phyloP scores from a whole-genome alignment of 2,329 filamentous ascomycete species.

The Pseudohalonectria lignicola region DNA sequence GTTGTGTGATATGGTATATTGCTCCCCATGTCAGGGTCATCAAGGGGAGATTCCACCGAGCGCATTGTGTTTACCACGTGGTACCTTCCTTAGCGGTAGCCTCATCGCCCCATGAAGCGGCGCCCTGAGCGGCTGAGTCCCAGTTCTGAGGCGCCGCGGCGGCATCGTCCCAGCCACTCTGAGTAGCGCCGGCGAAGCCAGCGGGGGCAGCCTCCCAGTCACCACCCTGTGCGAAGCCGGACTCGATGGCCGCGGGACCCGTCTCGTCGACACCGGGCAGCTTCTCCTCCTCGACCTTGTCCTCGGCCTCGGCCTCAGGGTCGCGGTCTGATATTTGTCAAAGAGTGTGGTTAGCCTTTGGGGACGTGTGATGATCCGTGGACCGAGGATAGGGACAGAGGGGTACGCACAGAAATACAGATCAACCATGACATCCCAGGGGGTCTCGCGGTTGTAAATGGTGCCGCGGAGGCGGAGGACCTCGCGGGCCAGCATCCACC shows the following conservation, averaged over 20 bases:
- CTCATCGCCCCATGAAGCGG: slow-evolving; percentile 42
- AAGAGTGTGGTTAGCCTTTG: slow-evolving; percentile 6
- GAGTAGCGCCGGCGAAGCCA: slow-evolving; percentile 50
- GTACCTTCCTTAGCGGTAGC: slow-evolving; percentile 33
- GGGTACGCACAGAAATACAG: slow-evolving; percentile 81
- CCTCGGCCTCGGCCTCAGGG: slow-evolving; percentile 98
- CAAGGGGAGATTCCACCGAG: no score
- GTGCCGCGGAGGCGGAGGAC: slow-evolving; percentile 97
- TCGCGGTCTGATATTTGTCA: slow-evolving; percentile 60
- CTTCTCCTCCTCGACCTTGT: slow-evolving; percentile 94
- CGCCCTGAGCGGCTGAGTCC: slow-evolving; percentile 46
- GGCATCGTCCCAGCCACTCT: slow-evolving; percentile 43
- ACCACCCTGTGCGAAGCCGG: slow-evolving; percentile 56
- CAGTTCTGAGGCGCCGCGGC: slow-evolving; percentile 59
- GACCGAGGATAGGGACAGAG: no score
- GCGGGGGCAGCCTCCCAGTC: slow-evolving; percentile 82
- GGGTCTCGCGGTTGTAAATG: slow-evolving; percentile 86
- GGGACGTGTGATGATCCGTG: no score
- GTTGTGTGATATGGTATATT: slow-evolving; percentile 7
- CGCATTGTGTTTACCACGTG: no score
- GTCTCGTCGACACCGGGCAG: slow-evolving; percentile 75
- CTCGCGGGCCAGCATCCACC: slow-evolving; percentile 99
- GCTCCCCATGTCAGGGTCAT: slow-evolving; percentile 5
- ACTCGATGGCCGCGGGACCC: slow-evolving; percentile 66
- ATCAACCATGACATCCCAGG: slow-evolving; percentile 99